phyloP scores from a whole-genome alignment of 208 protist species.

The Wallacemonas sp. region DNA sequence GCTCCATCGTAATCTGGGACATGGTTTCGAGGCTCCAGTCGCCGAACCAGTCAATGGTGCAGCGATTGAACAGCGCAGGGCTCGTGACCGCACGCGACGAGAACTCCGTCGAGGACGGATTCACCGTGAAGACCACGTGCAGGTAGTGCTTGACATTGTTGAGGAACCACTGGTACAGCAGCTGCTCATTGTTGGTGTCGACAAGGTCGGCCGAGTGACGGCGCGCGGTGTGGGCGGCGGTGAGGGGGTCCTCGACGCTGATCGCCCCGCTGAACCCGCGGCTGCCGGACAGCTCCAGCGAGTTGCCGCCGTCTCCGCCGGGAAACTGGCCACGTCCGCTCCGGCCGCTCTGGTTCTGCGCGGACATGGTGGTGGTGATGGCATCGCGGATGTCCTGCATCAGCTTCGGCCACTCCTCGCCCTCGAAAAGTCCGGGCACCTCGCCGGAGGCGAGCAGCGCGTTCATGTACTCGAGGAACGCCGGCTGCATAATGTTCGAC shows the following conservation, averaged over 20 bases:
- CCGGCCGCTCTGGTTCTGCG: neutral
- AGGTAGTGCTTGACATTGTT: constrained; percentile 96
- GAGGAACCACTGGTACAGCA: constrained; percentile 97
- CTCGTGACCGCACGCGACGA: constrained; percentile 94
- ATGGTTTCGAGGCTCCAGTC: constrained; percentile 97
- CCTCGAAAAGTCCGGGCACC: constrained; percentile 99
- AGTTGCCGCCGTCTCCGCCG: neutral
- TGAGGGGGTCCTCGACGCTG: neutral
- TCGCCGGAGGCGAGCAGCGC: constrained; percentile 98
- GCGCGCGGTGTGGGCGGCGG: neutral
- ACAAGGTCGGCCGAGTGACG: constrained; percentile 47
- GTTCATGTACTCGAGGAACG: constrained; percentile 99
- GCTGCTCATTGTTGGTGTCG: constrained; percentile 87
- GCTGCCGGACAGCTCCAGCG: neutral
- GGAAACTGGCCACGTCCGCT: neutral
- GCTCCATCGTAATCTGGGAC: constrained; percentile 92
- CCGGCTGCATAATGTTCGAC: constrained; percentile 97
- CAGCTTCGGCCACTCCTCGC: constrained; percentile 96
- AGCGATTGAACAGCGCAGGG: constrained; percentile 99
- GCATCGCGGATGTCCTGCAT: constrained; percentile 89
- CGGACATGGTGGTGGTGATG: constrained; percentile 28
- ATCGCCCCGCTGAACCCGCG: neutral
- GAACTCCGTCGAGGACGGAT: constrained; percentile 97
- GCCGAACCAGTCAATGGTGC: constrained; percentile 99
- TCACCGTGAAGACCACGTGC: constrained; percentile 99